Conservation (phyloP, 2,329 filamentous ascomycete species). For the Emmonsiellopsis sp. region DNA sequence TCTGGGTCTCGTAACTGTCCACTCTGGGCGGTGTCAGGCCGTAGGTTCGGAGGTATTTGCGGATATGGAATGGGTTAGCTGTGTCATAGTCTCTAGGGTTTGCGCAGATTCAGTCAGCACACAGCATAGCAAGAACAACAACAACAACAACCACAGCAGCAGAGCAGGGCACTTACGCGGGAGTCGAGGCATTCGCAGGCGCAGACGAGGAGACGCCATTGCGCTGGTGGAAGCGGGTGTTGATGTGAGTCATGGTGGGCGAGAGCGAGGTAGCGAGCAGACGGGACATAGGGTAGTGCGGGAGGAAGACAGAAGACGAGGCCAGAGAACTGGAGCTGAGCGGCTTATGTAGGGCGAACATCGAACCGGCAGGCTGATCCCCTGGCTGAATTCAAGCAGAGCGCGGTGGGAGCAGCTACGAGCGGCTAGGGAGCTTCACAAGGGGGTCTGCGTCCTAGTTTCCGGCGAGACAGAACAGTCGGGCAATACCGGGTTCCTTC, state of each 20-base stretch:
- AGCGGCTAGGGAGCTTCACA: no score
- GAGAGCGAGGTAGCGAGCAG: not conserved
- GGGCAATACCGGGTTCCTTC: no score
- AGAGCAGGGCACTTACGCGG: conserved; percentile 20
- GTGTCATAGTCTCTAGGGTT: conserved; percentile 37
- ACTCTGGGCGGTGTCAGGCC: conserved; percentile 40
- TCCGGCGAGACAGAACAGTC: no score
- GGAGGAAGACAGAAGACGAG: not conserved
- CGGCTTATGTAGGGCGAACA: not conserved
- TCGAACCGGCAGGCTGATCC: no score
- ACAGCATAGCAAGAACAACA: not conserved
- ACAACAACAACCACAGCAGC: not conserved
- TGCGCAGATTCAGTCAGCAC: not conserved
- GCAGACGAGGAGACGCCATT: conserved; percentile 28
- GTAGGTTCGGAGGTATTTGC: conserved; percentile 43
- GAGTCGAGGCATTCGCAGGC: conserved; percentile 22
- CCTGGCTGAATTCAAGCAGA: no score
- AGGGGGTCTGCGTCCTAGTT: no score
- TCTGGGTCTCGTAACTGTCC: conserved; percentile 40
- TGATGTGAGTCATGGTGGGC: conserved; percentile 8
- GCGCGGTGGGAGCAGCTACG: no score
- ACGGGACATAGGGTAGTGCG: no score
- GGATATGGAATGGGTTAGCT: conserved; percentile 42
- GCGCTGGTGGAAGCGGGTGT: conserved; percentile 21
- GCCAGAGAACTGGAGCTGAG: not conserved